These are phyloP conservation scores for Trichoderma lentiforme DNA, from an alignment of 2,329 filamentous ascomycete species.

Conservation along the genomic window DNA sequence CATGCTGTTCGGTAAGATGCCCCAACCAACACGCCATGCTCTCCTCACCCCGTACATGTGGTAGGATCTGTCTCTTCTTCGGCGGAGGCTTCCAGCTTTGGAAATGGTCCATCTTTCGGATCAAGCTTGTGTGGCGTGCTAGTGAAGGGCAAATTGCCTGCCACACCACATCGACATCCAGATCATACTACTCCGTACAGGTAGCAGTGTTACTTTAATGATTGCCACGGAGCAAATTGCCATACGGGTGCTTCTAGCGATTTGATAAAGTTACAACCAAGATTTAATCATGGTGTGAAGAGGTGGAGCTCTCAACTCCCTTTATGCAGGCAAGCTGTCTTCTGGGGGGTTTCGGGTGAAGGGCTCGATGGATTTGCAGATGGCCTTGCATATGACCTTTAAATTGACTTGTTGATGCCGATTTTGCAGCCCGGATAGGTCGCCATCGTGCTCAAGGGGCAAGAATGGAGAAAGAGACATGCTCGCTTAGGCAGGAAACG, in stretches of 20 bases:
- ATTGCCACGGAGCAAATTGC: not conserved
- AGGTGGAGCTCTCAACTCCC: not conserved
- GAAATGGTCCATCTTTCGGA: not conserved
- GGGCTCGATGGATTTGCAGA: not conserved
- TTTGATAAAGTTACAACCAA: not conserved
- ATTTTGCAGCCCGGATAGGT: not conserved
- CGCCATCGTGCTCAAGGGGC: not conserved
- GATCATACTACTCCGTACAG: not conserved
- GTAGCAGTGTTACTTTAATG: not conserved
- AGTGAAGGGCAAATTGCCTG: not conserved
- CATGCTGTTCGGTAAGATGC: not conserved
- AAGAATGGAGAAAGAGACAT: not conserved
- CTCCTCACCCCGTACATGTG: not conserved
- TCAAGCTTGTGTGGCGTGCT: not conserved
- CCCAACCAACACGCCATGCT: not conserved
- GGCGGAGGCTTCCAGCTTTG: constrained; percentile 12
- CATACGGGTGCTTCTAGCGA: not conserved
- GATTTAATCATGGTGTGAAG: not conserved
- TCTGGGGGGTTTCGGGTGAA: not conserved
- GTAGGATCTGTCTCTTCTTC: not conserved
- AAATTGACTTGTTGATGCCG: not conserved
- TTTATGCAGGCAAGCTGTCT: not conserved
- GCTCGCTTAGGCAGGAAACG: not conserved
- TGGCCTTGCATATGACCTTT: not conserved
- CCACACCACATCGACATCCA: not conserved